Percentiles rank a stretch among this genome's conserved stretches.
Evolutionary conservation across 805 yeast species (phyloP).

Genomic region (Yarrowia keelungensis): DNA sequence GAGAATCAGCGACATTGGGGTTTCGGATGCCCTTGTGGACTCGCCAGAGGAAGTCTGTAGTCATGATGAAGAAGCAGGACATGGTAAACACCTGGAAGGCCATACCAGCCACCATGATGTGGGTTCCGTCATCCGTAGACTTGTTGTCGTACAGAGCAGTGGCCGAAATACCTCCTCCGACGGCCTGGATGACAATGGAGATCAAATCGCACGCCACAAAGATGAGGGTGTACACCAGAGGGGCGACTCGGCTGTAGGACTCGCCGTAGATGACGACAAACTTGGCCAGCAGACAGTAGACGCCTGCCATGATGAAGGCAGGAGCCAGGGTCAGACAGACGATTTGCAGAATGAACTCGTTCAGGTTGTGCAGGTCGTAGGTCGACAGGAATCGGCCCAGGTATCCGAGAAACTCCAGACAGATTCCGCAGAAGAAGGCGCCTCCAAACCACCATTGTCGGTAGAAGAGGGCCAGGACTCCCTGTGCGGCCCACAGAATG

Average conservation of each 20-base stretch:
- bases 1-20: conserved; percentile 26
- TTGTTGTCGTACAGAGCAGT: conserved; percentile 49
- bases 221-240: conserved; percentile 65
- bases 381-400: conserved; percentile 61
- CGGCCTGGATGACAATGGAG: conserved; percentile 70
- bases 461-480: conserved; percentile 54
- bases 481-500: conserved; percentile 55
- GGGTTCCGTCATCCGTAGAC: conserved; percentile 57
- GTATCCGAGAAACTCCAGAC: conserved; percentile 73
- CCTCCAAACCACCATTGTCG: conserved; percentile 71
- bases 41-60: conserved; percentile 53
- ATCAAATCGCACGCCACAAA: conserved; percentile 73
- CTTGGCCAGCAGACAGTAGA: conserved; percentile 75
- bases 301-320: conserved; percentile 81
- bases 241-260: conserved; percentile 58
- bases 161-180: conserved; percentile 78
- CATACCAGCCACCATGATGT: conserved; percentile 78
- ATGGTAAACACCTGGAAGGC: conserved; percentile 77
- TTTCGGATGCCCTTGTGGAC: conserved; percentile 37
- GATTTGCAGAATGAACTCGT: conserved; percentile 66
- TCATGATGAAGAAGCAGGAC: conserved; percentile 62
- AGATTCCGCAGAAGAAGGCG: conserved; percentile 58
- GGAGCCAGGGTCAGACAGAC: conserved; percentile 79
- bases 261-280: conserved; percentile 64
- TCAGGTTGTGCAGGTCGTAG: conserved; percentile 48